Conservation (phyloP, 2,329 filamentous ascomycete genomes). For the Escovopsis sp. region DNA sequence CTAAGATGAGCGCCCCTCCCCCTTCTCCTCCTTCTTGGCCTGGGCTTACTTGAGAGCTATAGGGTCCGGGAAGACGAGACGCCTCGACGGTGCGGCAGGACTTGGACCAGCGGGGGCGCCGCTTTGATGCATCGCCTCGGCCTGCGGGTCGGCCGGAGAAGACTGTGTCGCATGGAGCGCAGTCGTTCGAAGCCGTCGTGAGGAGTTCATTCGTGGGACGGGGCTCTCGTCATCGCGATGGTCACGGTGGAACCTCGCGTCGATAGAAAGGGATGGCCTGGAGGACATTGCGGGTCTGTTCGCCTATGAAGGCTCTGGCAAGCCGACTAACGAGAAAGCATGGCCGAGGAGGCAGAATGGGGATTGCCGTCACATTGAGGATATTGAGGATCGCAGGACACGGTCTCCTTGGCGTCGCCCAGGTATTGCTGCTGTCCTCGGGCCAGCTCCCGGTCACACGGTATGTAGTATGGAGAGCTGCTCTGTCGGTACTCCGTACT, state of each 20-base stretch:
- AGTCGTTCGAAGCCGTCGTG: slow-evolving; percentile 11
- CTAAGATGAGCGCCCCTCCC: too few relatives aligned
- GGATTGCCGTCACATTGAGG: background rate
- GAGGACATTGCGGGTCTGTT: slow-evolving; percentile 25
- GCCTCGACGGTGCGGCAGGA: slow-evolving; percentile 22
- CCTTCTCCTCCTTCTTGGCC: too few relatives aligned
- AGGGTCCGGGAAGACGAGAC: slow-evolving; percentile 43
- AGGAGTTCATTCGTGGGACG: slow-evolving; percentile 8
- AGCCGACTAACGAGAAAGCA: slow-evolving; percentile 5
- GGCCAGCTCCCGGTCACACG: too few relatives aligned
- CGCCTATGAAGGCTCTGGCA: slow-evolving; percentile 10
- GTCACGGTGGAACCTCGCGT: slow-evolving; percentile 8
- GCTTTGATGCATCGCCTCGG: slow-evolving; percentile 1
- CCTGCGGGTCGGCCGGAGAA: slow-evolving; percentile 8
- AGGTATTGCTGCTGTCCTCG: too few relatives aligned
- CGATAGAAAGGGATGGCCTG: slow-evolving; percentile 20
- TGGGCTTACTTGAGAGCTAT: slow-evolving; percentile 36
- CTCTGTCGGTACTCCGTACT: too few relatives aligned
- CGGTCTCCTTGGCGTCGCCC: slow-evolving; percentile 3
- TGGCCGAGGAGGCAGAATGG: slow-evolving; percentile 3
- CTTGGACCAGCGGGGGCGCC: slow-evolving; percentile 3
- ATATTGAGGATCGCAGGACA: slow-evolving; percentile 2
- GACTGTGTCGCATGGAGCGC: slow-evolving; percentile 9
- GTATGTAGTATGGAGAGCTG: too few relatives aligned
- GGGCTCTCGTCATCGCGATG: slow-evolving; percentile 16